These are phyloP conservation scores for Euryodendron excelsum DNA, from an alignment of 148 eudicot species.

Conservation along the genomic window DNA sequence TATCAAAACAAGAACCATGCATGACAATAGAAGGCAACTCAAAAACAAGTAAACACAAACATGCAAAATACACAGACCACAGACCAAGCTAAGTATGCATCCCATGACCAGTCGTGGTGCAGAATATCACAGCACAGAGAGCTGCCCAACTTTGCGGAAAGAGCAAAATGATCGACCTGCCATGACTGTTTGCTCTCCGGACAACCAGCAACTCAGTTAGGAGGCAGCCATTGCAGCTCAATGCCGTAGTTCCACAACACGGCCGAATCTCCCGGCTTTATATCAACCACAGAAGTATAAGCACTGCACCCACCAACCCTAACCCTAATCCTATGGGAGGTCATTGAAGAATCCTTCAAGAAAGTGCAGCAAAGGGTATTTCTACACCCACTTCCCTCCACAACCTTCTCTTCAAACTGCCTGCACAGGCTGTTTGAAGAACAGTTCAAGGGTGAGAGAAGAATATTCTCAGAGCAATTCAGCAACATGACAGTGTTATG, in stretches of 20 bases:
- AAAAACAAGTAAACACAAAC: too few relatives aligned
- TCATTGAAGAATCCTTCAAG: conserved; percentile 28
- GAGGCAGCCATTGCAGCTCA: conserved; percentile 37
- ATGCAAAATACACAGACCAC: too few relatives aligned
- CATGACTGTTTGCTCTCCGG: not conserved
- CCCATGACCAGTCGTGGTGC: too few relatives aligned
- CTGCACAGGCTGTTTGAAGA: conserved; percentile 27
- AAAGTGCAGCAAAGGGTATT: conserved; percentile 34
- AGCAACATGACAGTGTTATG: conserved; percentile 34
- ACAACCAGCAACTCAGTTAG: conserved; percentile 2
- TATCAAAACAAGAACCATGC: too few relatives aligned
- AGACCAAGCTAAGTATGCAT: too few relatives aligned
- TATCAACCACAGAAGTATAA: conserved; percentile 28
- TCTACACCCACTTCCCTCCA: conserved; percentile 22
- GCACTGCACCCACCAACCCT: conserved; percentile 36
- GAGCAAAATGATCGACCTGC: too few relatives aligned
- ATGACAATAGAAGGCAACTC: too few relatives aligned
- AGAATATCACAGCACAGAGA: too few relatives aligned
- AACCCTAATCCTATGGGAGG: conserved; percentile 26
- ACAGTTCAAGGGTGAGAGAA: conserved; percentile 30
- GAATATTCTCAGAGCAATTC: conserved; percentile 29
- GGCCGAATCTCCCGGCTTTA: conserved; percentile 9
- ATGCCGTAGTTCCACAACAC: conserved; percentile 28
- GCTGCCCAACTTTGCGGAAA: too few relatives aligned
- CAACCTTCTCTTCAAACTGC: conserved; percentile 19